Evolutionary conservation across 257 asterid species (phyloP).

Genomic region (Penstemon eatonii): DNA sequence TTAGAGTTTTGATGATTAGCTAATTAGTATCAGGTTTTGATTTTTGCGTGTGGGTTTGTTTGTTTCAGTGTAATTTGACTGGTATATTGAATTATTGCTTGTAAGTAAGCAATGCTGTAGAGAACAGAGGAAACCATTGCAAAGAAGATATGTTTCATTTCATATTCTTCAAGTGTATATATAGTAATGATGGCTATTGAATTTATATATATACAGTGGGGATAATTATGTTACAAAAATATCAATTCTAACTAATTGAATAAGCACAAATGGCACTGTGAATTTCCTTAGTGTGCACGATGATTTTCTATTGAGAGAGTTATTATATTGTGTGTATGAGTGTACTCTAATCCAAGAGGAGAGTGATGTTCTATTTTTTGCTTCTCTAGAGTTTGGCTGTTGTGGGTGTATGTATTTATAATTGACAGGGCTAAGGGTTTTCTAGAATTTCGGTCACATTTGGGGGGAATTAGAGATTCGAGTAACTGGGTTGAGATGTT

Average conservation of each 20-base stretch:
- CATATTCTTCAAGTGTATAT: too few relatives aligned
- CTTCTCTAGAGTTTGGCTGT: neutral
- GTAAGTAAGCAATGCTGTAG: too few relatives aligned
- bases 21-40: neutral
- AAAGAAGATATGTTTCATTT: too few relatives aligned
- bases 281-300: too few relatives aligned
- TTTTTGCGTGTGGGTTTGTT: neutral
- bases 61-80: neutral
- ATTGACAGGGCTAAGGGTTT: neutral
- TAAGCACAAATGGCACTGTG: too few relatives aligned
- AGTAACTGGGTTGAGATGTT: neutral
- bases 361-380: neutral
- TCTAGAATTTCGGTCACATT: neutral
- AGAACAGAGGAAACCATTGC: too few relatives aligned
- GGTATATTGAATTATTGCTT: neutral
- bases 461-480: neutral
- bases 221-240: too few relatives aligned
- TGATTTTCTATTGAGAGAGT: neutral
- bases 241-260: too few relatives aligned
- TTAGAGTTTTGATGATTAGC: neutral
- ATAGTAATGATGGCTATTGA: too few relatives aligned
- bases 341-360: too few relatives aligned
- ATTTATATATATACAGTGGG: too few relatives aligned
- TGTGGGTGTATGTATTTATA: neutral
- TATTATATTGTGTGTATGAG: neutral